These are phyloP conservation scores for Epichloe amarillans DNA, from an alignment of 2,329 filamentous ascomycete species.

Conservation along the genomic window DNA sequence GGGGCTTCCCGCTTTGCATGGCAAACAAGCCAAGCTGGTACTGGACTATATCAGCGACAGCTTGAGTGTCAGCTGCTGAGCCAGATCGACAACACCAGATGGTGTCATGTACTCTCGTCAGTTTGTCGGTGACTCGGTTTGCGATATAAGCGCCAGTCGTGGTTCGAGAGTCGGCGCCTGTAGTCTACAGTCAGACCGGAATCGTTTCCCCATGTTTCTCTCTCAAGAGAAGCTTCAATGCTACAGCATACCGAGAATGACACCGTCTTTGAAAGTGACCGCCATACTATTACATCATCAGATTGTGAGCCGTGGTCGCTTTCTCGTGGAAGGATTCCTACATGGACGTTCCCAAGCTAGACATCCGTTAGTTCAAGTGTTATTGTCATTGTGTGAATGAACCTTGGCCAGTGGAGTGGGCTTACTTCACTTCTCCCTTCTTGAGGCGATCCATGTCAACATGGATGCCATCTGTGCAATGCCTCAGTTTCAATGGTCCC, in stretches of 20 bases:
- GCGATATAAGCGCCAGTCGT: slow-evolving; percentile 97
- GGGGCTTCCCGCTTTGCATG: slow-evolving; percentile 76
- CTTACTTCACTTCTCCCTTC: slow-evolving; percentile 97
- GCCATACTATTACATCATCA: slow-evolving; percentile 60
- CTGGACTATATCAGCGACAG: slow-evolving; percentile 93
- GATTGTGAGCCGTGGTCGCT: slow-evolving; percentile 13
- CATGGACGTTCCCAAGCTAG: slow-evolving; percentile 89
- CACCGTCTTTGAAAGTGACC: slow-evolving; percentile 96
- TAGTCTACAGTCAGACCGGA: slow-evolving; percentile 7
- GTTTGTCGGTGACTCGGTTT: slow-evolving; percentile 97
- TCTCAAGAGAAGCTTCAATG: background rate
- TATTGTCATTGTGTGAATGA: background rate
- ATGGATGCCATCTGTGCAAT: slow-evolving; percentile 80
- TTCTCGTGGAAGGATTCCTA: slow-evolving; percentile 33
- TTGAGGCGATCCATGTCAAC: slow-evolving; percentile 98
- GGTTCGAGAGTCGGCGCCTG: slow-evolving; percentile 88
- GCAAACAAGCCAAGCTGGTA: slow-evolving; percentile 91
- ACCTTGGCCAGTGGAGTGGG: background rate
- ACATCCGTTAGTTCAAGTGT: slow-evolving; percentile 18
- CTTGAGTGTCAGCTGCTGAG: slow-evolving; percentile 94
- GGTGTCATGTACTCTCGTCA: slow-evolving; percentile 95
- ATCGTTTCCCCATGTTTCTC: background rate
- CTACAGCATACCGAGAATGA: slow-evolving; percentile 60
- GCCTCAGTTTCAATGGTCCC: background rate
- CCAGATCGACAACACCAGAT: slow-evolving; percentile 99